phyloP scores from a whole-genome alignment of 495 filamentous ascomycete species.

The Xylaria flabelliformis region DNA sequence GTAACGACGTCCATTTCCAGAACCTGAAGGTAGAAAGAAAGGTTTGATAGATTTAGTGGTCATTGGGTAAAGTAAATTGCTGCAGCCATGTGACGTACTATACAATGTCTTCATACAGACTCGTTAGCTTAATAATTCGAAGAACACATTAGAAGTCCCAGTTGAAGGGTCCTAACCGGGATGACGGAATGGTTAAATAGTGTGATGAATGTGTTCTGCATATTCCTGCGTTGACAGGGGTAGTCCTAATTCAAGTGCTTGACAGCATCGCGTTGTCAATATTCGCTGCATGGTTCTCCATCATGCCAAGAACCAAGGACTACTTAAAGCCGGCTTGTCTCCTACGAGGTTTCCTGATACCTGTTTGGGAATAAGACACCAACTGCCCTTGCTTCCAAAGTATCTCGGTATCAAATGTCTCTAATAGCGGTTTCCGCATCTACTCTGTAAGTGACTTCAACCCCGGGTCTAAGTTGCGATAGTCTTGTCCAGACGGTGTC shows the following conservation, averaged over 20 bases:
- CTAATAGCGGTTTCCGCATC: neutral
- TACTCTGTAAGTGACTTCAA: too few species aligned
- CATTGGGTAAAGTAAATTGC: neutral
- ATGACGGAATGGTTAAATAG: neutral
- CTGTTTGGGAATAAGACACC: neutral
- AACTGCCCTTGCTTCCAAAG: neutral
- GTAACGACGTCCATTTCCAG: neutral
- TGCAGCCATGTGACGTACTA: neutral
- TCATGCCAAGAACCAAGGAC: neutral
- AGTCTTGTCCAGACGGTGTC: neutral
- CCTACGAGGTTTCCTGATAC: neutral
- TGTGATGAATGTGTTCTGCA: constrained; percentile 1
- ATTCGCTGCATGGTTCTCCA: neutral
- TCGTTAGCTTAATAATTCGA: neutral
- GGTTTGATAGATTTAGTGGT: neutral
- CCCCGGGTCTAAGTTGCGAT: neutral
- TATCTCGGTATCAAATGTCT: neutral
- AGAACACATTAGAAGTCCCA: neutral
- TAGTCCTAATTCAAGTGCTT: neutral
- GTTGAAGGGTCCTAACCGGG: neutral
- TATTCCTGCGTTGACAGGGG: neutral
- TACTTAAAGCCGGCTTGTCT: neutral
- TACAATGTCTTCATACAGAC: neutral
- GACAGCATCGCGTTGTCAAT: neutral
- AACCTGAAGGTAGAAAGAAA: neutral